These are phyloP conservation scores for Candida peoriensis DNA, from an alignment of 805 yeast genomes.

Conservation along the genomic window DNA sequence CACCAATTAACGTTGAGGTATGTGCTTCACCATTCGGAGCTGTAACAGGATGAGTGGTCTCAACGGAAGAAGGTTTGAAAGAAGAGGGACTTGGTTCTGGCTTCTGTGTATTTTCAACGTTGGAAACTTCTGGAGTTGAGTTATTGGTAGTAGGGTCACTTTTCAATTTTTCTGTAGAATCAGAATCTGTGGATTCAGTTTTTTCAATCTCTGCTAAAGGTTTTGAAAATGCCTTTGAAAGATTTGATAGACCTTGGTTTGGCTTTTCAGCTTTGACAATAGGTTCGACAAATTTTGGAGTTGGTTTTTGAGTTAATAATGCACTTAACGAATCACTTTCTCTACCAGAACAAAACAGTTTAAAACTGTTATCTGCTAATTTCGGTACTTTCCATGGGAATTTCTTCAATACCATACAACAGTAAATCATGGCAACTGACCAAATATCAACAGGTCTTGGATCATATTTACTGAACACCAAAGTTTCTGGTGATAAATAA, in stretches of 20 bases:
- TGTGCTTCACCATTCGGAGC: slow-evolving; percentile 34
- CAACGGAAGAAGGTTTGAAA: slow-evolving; percentile 12
- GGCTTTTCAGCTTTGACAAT: slow-evolving; percentile 17
- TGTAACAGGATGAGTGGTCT: slow-evolving; percentile 15
- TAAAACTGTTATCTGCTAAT: slow-evolving; percentile 73
- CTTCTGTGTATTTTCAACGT: slow-evolving; percentile 6
- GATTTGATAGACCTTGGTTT: slow-evolving; percentile 21
- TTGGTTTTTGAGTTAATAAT: slow-evolving; percentile 49
- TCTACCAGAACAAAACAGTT: slow-evolving; percentile 71
- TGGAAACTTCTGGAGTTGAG: slow-evolving; percentile 21
- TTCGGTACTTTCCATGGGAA: slow-evolving; percentile 96
- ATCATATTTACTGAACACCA: slow-evolving; percentile 76
- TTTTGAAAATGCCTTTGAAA: slow-evolving; percentile 23
- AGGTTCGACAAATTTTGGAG: slow-evolving; percentile 32
- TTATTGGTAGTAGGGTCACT: slow-evolving; percentile 14
- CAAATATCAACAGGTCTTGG: slow-evolving; percentile 93
- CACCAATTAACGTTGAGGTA: slow-evolving; percentile 66
- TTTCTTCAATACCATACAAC: slow-evolving; percentile 87
- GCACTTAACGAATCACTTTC: slow-evolving; percentile 65
- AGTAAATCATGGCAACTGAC: slow-evolving; percentile 87
- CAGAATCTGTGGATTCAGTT: neutral
- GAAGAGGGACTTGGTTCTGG: slow-evolving; percentile 11
- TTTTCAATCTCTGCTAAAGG: slow-evolving; percentile 19
- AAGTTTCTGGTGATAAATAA: slow-evolving; percentile 87
- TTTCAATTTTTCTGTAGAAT: neutral